Evolutionary conservation across 2,329 filamentous ascomycete genomes (phyloP).

Genomic region (Aspergillus neotritici): DNA sequence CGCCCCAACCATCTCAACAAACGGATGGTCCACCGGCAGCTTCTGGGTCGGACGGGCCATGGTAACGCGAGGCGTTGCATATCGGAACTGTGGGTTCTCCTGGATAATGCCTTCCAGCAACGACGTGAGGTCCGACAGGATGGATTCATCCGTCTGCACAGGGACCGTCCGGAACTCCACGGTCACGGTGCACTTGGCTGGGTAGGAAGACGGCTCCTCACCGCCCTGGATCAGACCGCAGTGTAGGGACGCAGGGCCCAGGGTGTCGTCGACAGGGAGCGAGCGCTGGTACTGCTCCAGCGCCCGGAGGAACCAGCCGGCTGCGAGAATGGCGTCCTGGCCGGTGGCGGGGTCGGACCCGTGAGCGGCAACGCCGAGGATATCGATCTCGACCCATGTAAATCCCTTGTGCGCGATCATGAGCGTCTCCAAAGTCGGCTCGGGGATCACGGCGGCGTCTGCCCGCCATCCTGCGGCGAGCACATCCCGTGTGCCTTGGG

Average conservation of each 20-base stretch:
- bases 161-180: constrained; percentile 48
- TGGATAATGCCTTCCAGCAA: constrained; percentile 32
- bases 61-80: constrained; percentile 33
- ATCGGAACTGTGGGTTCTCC: constrained; percentile 37
- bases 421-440: constrained; percentile 44
- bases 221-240: constrained; percentile 47
- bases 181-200: constrained; percentile 44
- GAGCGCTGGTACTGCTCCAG: constrained; percentile 40
- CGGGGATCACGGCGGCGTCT: constrained; percentile 48
- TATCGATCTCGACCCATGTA: constrained; percentile 31
- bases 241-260: constrained; percentile 43
- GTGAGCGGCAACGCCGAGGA: constrained; percentile 32
- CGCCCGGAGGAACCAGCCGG: constrained; percentile 45
- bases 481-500: constrained; percentile 48
- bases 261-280: constrained; percentile 30
- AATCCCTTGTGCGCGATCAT: constrained; percentile 49
- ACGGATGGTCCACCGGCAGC: constrained; percentile 38
- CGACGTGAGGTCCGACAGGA: constrained; percentile 34
- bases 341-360: constrained; percentile 39
- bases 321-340: constrained; percentile 47
- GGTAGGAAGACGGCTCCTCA: constrained; percentile 50
- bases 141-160: constrained; percentile 36
- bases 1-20: constrained; percentile 32
- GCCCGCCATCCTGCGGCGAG: constrained; percentile 50
- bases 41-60: constrained; percentile 42